Conservation (phyloP, 2,329 filamentous ascomycete genomes). For the Penicillium sp. region DNA sequence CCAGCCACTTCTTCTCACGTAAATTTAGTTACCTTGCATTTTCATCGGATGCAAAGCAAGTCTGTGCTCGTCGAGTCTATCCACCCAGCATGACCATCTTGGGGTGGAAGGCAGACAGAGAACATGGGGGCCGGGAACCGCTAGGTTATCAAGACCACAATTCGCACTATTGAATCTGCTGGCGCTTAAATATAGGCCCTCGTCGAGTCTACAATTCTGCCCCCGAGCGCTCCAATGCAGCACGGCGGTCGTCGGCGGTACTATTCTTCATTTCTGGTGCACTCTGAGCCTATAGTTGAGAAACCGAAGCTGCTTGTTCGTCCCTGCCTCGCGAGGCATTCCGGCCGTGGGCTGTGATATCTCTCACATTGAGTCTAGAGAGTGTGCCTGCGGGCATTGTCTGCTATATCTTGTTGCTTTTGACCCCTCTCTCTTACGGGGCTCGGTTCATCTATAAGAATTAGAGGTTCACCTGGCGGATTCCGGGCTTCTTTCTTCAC, state of each 20-base stretch:
- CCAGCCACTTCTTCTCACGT: background rate
- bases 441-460: constrained; percentile 26
- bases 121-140: constrained; percentile 40
- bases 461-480: constrained; percentile 1
- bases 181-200: constrained; percentile 46
- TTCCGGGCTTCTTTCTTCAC: background rate
- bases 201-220: constrained; percentile 32
- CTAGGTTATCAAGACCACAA: constrained; percentile 27
- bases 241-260: constrained; percentile 38
- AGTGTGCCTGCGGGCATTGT: constrained; percentile 20
- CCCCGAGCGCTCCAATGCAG: constrained; percentile 33
- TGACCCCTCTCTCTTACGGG: constrained; percentile 17
- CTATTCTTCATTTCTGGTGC: constrained; percentile 29
- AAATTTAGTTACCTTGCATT: background rate
- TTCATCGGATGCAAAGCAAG: constrained; percentile 24
- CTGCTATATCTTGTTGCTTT: constrained; percentile 28
- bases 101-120: background rate
- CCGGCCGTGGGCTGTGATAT: constrained; percentile 31
- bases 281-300: constrained; percentile 38
- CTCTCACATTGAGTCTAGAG: constrained; percentile 33
- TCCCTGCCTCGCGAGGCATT: constrained; percentile 43
- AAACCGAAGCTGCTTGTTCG: constrained; percentile 31
- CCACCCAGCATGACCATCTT: constrained; percentile 6
- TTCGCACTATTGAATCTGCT: constrained; percentile 30
- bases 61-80: constrained; percentile 30